Conservation (phyloP, 805 yeast species). For the Teunomyces atbi region DNA sequence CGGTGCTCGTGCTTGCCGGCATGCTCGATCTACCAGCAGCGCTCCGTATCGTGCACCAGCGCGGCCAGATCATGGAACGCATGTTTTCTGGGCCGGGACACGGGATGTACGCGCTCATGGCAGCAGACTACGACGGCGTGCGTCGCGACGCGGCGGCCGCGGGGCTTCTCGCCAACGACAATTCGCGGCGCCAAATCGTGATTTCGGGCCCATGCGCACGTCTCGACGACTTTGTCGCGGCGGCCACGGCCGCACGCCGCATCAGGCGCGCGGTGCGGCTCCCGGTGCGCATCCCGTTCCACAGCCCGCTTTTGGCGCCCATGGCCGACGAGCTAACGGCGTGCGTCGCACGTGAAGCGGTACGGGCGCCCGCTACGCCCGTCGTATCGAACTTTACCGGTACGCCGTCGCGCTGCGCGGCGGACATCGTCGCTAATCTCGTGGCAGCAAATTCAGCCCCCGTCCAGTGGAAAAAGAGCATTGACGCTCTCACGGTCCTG, state of each 20-base stretch:
- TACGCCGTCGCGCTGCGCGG: constrained; percentile 15
- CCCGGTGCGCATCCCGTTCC: constrained; percentile 53
- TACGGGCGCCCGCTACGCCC: constrained; percentile 22
- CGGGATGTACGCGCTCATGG: constrained; percentile 12
- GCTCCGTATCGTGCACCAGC: constrained; percentile 40
- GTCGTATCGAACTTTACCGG: constrained; percentile 41
- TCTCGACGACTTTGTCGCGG: constrained; percentile 22
- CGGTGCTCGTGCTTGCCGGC: constrained; percentile 42
- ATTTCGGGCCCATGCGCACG: constrained; percentile 39
- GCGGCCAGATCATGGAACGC: constrained; percentile 45
- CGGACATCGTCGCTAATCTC: constrained; percentile 29
- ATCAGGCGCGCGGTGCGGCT: constrained; percentile 28
- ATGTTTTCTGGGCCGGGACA: constrained; percentile 5
- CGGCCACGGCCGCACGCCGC: constrained; percentile 19
- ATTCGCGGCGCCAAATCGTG: constrained; percentile 42
- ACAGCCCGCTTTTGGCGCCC: constrained; percentile 36
- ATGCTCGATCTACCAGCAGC: constrained; percentile 32
- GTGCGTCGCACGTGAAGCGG: constrained; percentile 12
- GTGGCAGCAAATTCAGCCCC: constrained; percentile 43
- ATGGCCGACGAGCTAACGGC: constrained; percentile 34
- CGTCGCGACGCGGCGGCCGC: constrained; percentile 3
- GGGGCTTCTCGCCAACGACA: constrained; percentile 46
- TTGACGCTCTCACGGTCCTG: constrained; percentile 19
- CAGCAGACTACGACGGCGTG: constrained; percentile 1
- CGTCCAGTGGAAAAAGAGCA: constrained; percentile 41